Evolutionary conservation across 2,329 filamentous ascomycete genomes (phyloP), one percentile per base, ranked within the genome.

Genomic region (Cordyceps militaris): DNA sequence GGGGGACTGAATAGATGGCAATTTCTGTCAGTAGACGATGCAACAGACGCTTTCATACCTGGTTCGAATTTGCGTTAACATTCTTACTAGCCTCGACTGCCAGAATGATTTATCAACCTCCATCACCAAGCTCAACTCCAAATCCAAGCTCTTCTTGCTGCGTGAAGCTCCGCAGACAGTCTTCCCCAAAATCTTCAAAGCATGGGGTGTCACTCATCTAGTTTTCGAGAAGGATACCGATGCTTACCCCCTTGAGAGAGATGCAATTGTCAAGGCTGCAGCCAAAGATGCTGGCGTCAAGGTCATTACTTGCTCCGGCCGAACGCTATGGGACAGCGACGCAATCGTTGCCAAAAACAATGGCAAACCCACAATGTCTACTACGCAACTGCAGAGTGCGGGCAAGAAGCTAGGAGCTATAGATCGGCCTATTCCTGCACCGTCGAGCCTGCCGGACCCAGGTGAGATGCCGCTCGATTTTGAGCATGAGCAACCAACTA

Each of bases 181-280:
- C 1, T 76, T 91, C 3, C 84, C 85, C 1, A 89, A 89, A 69
- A 73, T 91, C 1, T 88, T 90, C 76, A 82, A 83, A 63, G 79
- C 81, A 19, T 92, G 88, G 88, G 79, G 80, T 1, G 83, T 89
- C 26, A 88, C 87, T 0, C 88, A 91, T 70, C 71, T 91, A 5
- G 87, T 91, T 0, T 91, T 91, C 64, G 88, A 92, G 67, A 88
- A 86, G 65, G 88, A 91, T 64, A 89, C 87, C 0, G 88, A 92
- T 73, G 77, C 85, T 0, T 91, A 91, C 70, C 87, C 77, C 4
- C 77, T 81, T 16, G 79, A 83, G 42, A 73, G 88, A 51, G 88
- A 92, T 69, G 76, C 75, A 1, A 71, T 74, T 19, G 78, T 92
- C 11, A 70, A 77, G 34, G 69, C 76, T 16, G 70, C 85, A n/a